Evolutionary conservation across 2,329 filamentous ascomycete species (phyloP), one percentile per base, ranked within the genome.

Genomic region (Paraconiothyrium brasiliense): DNA sequence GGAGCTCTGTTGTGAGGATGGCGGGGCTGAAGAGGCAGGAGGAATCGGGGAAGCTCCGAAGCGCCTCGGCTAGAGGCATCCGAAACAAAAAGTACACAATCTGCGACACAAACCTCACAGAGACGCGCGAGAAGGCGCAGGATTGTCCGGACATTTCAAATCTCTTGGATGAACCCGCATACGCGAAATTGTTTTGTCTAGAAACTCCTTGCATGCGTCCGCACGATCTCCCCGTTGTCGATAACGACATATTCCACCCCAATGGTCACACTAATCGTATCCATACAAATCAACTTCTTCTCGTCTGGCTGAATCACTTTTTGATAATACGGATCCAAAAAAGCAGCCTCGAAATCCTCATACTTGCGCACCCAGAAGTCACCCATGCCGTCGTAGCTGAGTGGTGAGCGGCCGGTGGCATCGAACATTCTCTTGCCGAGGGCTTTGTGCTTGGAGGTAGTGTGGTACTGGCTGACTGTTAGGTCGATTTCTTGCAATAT

Each of bases 301-400:
- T 73, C 70, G 35, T 70, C 68, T 13, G 66, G 65, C 57, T 65
- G 67, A 8, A 73, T 67, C 2, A 65, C 60, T 0, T 67, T 57
- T 34, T 57, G 14, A 54, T 74, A 74, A 34, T 68, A 67, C 34
- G 62, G 60, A 58, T 72, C 71, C 20, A 64, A 50, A 20, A 71
- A 74, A 1, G 69, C 70, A 41, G 58, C 63, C 44, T 73, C 61
- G 24, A 69, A 74, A 43, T 73, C 68, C 32, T 71, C 65, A 14
- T 66, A 73, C 1, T 62, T 68, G 43, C 52, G 65, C 20, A 72
- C 65, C 55, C 67, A 73, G 49, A 75, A 75, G 30, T 72, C 71
- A 13, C 65, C 70, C 56, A 67, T 69, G 27, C 67, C 69, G 44
- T 69, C 69, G 47, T 67, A 73, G 0, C 66, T 57, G 13, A 67